Percentiles rank a stretch among this genome's conserved stretches.
phyloP scores from a whole-genome alignment of 768 basidiomycete genomes.

The Pholiota molesta region DNA sequence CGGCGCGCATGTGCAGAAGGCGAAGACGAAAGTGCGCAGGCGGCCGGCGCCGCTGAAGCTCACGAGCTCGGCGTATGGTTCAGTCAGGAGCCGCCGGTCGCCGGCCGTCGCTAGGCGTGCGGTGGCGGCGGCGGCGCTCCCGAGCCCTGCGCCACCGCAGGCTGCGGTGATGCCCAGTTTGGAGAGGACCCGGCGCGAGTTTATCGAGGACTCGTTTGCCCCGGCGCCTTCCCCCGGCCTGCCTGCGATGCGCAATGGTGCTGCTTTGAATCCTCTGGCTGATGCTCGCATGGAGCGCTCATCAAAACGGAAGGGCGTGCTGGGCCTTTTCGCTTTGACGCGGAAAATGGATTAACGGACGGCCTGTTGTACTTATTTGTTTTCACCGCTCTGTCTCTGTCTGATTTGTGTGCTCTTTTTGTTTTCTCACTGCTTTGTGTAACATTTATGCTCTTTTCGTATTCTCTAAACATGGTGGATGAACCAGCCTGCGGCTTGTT shows the following conservation, averaged over 20 bases:
- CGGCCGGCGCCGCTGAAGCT: conserved; percentile 43
- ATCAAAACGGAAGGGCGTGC: neutral
- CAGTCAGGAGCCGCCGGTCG: conserved; percentile 18
- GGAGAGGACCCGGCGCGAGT: conserved; percentile 27
- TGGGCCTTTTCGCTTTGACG: neutral
- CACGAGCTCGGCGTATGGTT: conserved; percentile 20
- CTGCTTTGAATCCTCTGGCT: neutral
- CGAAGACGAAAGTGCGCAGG: conserved; percentile 27
- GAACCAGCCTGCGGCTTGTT: too few relatives aligned
- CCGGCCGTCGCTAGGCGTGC: neutral
- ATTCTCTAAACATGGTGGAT: neutral
- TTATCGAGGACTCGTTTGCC: conserved; percentile 36
- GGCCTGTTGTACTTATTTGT: neutral
- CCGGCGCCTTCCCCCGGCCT: conserved; percentile 17
- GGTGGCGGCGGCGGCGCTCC: neutral
- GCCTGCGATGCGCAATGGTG: neutral
- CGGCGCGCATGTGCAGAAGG: conserved; percentile 14
- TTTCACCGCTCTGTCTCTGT: neutral
- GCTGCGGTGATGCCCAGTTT: conserved; percentile 4
- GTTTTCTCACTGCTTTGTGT: neutral
- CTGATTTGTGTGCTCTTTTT: neutral
- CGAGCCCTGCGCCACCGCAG: neutral
- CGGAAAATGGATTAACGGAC: neutral
- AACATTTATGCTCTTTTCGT: neutral
- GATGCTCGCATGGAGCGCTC: neutral